Percentiles rank a stretch among this genome's conserved stretches.
Conservation (phyloP, 2,329 filamentous ascomycete species). For the Stachybotrys chartarum region DNA sequence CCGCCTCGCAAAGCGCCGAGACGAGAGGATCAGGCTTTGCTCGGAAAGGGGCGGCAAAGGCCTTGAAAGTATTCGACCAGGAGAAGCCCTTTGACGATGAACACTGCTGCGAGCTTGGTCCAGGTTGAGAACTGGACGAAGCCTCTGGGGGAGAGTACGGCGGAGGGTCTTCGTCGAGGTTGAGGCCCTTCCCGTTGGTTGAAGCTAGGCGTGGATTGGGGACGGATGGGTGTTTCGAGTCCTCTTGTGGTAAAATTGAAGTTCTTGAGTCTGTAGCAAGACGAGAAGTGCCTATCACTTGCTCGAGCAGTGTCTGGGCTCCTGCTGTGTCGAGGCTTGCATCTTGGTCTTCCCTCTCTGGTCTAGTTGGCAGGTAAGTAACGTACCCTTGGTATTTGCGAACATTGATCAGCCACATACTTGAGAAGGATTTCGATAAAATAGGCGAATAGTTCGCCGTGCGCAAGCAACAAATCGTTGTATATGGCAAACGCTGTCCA, state of each 20-base stretch:
- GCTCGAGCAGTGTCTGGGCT: too few relatives aligned
- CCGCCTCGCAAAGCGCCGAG: slow-evolving; percentile 19
- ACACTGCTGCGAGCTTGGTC: not conserved
- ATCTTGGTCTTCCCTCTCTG: too few relatives aligned
- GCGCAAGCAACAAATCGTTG: slow-evolving; percentile 13
- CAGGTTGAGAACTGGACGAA: slow-evolving; percentile 7
- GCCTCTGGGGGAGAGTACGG: slow-evolving; percentile 8
- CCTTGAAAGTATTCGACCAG: slow-evolving; percentile 24
- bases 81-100: slow-evolving; percentile 15
- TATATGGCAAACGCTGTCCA: slow-evolving; percentile 16
- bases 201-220: slow-evolving; percentile 3
- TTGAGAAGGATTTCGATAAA: slow-evolving; percentile 12
- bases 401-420: slow-evolving; percentile 9
- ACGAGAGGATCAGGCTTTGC: slow-evolving; percentile 29
- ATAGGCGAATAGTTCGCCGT: slow-evolving; percentile 16
- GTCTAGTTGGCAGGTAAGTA: slow-evolving; percentile 2
- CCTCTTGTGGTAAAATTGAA: too few relatives aligned
- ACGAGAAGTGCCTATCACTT: too few relatives aligned
- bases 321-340: too few relatives aligned
- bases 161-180: slow-evolving; percentile 11
- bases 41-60: slow-evolving; percentile 22
- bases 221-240: too few relatives aligned
- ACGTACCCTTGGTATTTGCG: slow-evolving; percentile 6
- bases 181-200: slow-evolving; percentile 9
- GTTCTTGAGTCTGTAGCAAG: too few relatives aligned